These are phyloP conservation scores for Colletotrichum sp. DNA, from an alignment of 2,329 filamentous ascomycete genomes.

Conservation along the genomic window DNA sequence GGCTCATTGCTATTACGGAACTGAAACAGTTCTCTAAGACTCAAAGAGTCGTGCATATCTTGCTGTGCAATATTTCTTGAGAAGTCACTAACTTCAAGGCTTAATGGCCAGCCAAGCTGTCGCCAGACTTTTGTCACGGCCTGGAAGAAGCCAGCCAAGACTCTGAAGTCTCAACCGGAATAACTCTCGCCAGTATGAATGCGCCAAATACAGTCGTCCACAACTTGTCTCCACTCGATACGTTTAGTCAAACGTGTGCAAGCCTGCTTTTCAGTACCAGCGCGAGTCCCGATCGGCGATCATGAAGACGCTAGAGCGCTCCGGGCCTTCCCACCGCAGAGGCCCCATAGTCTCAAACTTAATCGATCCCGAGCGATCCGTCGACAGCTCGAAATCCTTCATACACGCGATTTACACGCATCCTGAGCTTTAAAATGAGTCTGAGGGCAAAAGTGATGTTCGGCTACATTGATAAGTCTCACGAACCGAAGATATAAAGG, in stretches of 20 bases:
- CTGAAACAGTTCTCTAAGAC: accelerated
- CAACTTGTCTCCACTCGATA: not conserved
- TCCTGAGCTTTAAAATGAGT: not conserved
- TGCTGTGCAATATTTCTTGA: not conserved
- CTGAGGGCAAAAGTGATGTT: accelerated
- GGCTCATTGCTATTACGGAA: not conserved
- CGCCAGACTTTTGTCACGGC: too few species aligned
- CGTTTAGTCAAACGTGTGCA: not conserved
- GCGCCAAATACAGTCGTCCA: not conserved
- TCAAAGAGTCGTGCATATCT: not conserved
- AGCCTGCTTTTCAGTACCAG: not conserved
- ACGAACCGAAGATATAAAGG: not conserved
- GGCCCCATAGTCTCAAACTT: not conserved
- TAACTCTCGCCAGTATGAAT: not conserved
- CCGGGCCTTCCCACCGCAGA: not conserved
- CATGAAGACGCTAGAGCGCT: not conserved
- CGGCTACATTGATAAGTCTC: accelerated
- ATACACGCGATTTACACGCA: not conserved
- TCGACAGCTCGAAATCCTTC: not conserved
- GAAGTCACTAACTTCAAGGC: not conserved
- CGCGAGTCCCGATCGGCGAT: not conserved
- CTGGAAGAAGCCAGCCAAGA: not conserved
- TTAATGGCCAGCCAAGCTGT: not conserved
- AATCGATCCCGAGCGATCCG: not conserved
- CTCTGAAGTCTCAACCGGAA: not conserved